Evolutionary conservation across 495 filamentous ascomycete genomes (phyloP).

Genomic region (Neurospora sp.): DNA sequence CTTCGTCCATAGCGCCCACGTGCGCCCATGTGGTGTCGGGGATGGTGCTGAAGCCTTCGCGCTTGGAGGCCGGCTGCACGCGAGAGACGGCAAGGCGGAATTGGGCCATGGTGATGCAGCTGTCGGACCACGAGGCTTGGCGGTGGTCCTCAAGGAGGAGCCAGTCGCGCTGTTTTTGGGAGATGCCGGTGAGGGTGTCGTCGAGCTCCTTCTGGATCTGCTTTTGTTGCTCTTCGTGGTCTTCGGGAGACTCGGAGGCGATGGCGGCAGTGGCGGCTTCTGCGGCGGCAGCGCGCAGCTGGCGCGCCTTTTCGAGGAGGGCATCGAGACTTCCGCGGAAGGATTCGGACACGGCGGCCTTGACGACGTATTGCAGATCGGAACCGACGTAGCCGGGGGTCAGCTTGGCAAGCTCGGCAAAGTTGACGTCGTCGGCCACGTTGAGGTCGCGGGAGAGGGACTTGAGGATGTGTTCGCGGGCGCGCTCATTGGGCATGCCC

Average conservation of each 20-base stretch:
- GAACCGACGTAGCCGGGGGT: constrained; percentile 94
- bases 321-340: constrained; percentile 15
- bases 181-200: constrained; percentile 8
- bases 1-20: constrained; percentile 72
- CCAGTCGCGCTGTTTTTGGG: constrained; percentile 31
- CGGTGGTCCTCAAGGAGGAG: constrained; percentile 24
- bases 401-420: constrained; percentile 68
- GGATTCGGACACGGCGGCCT: constrained; percentile 18
- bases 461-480: constrained; percentile 73
- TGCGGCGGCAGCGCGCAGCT: constrained; percentile 37
- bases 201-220: neutral
- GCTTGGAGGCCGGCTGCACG: constrained; percentile 86
- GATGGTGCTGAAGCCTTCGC: constrained; percentile 94
- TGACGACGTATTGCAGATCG: constrained; percentile 77
- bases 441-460: constrained; percentile 63
- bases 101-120: constrained; percentile 38
- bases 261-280: constrained; percentile 28
- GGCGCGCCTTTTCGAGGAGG: constrained; percentile 11
- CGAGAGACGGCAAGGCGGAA: constrained; percentile 70
- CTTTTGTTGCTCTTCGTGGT: neutral
- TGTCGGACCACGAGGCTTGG: constrained; percentile 14
- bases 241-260: neutral
- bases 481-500: constrained; percentile 80
- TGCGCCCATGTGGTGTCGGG: constrained; percentile 95
- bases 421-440: constrained; percentile 64